These are phyloP conservation scores for Raffaelea deltoideospora DNA, from an alignment of 2,329 filamentous ascomycete species.

Conservation along the genomic window DNA sequence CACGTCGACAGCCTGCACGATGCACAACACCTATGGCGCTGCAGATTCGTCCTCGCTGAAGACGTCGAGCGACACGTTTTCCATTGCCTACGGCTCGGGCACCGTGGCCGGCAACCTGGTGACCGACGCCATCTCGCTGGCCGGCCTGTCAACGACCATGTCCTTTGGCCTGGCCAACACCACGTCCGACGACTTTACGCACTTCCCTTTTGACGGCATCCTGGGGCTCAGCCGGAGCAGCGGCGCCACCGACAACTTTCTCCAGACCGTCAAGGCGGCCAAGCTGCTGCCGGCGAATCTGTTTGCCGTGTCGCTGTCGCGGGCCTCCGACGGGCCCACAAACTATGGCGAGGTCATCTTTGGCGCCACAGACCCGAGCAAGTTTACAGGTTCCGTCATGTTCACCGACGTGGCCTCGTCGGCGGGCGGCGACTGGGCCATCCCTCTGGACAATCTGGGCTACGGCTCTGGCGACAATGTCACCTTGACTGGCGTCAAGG, in stretches of 20 bases:
- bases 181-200: conserved; percentile 58
- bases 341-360: conserved; percentile 68
- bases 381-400: conserved; percentile 51
- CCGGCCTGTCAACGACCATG: conserved; percentile 46
- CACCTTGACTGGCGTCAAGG: conserved; percentile 38
- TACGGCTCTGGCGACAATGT: no score
- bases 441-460: conserved; percentile 50
- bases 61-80: conserved; percentile 37
- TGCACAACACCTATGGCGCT: conserved; percentile 55
- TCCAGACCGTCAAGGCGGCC: conserved; percentile 44
- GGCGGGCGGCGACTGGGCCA: conserved; percentile 52
- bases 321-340: conserved; percentile 46
- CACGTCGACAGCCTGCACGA: conserved; percentile 45
- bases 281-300: conserved; percentile 46
- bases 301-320: conserved; percentile 56
- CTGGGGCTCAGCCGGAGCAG: conserved; percentile 57
- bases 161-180: conserved; percentile 58
- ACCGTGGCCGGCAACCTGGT: conserved; percentile 51
- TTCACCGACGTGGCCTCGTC: conserved; percentile 43
- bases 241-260: conserved; percentile 47
- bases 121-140: conserved; percentile 52
- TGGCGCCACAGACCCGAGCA: conserved; percentile 50
- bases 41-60: conserved; percentile 50
- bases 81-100: conserved; percentile 64
- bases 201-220: conserved; percentile 80